Evolutionary conservation across 306 rosid genomes (phyloP).

Genomic region (Quercus robur): DNA sequence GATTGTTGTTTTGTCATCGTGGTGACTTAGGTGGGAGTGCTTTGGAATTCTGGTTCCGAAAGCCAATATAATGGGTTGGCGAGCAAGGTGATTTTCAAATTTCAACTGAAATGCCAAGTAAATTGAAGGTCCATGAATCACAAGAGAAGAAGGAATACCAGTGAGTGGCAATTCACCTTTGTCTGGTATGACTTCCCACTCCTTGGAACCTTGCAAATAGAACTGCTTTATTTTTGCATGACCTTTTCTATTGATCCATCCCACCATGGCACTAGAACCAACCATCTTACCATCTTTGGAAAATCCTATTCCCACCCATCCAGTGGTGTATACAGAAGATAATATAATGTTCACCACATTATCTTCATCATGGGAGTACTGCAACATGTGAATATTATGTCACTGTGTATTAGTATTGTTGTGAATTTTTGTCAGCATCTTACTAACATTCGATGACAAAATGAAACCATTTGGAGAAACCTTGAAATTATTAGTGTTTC

Average conservation of each 20-base stretch:
- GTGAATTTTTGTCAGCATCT: too few relatives aligned
- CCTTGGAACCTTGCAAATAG: constrained; percentile 69
- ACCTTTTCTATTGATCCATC: constrained; percentile 83
- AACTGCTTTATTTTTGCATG: constrained; percentile 80
- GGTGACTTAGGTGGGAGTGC: constrained; percentile 58
- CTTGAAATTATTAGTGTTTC: not conserved
- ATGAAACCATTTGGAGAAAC: not conserved
- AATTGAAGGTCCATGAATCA: constrained; percentile 79
- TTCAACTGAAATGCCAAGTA: constrained; percentile 89
- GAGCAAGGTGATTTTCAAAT: constrained; percentile 44
- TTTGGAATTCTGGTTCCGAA: constrained; percentile 55
- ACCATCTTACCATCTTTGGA: constrained; percentile 86
- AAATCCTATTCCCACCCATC: constrained; percentile 97
- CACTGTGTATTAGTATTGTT: not conserved
- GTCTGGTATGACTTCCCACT: constrained; percentile 61
- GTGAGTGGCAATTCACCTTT: constrained; percentile 95
- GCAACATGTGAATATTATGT: constrained; percentile 16
- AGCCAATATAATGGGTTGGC: constrained; percentile 80
- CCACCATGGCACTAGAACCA: constrained; percentile 97
- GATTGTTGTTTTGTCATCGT: constrained; percentile 61
- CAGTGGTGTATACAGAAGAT: constrained; percentile 85
- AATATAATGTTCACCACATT: constrained; percentile 68
- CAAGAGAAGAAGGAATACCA: constrained; percentile 76
- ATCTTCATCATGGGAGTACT: constrained; percentile 68
- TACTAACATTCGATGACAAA: too few relatives aligned